Evolutionary conservation across 1,284 basidiomycete genomes (phyloP), one percentile per base, ranked within the genome.

Genomic region (Ustilago crameri): DNA sequence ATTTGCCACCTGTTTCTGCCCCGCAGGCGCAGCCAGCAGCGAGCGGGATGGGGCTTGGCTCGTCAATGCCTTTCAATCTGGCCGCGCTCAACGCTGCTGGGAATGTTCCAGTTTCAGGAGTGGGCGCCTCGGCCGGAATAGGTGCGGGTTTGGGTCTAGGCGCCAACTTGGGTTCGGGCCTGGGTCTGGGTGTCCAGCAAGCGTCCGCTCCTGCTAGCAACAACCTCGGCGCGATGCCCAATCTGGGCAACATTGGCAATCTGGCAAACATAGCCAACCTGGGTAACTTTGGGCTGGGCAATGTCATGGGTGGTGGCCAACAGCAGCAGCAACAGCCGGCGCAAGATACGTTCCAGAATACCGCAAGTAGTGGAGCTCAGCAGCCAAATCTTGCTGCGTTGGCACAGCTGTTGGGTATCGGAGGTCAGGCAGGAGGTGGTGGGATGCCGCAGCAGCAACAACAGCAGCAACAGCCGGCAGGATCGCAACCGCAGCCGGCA

Each of bases 11-110:
- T 9, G 5, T 10, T n/a, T 20, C 46, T 44, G 30, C 20, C 2
- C 35, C 41, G 27, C 22, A 18, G 38, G 5, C 37, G 42, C 35
- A 41, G 37, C 14, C 30, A 34, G 7, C 45, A 3, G 23, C 48
- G 37, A 58, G 37, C 9, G 63, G 62, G 0, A 71, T 71, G 68
- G 68, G 68, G 9, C 43, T 71, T 0, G 68, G 68, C 22, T 65
- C 68, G 3, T 71, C 68, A 12, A 66, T 71, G 68, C 68, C 68
- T 0, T 71, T 71, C 51, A 71, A 71, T 18, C 44, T 71, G 4
- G 45, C 50, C 2, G 68, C 68, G 9, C 48, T 70, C 4, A 54
- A n/a, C 35, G 67, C 67, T 3, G 57, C 55, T 3, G 66, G 66
- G 3, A 69, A 69, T 41, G 51, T 63, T 5, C 55, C 60, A 3